Base-by-base conservation (phyloP, 2,329 filamentous ascomycete species). In the Cladophialophora carrionii region DNA sequence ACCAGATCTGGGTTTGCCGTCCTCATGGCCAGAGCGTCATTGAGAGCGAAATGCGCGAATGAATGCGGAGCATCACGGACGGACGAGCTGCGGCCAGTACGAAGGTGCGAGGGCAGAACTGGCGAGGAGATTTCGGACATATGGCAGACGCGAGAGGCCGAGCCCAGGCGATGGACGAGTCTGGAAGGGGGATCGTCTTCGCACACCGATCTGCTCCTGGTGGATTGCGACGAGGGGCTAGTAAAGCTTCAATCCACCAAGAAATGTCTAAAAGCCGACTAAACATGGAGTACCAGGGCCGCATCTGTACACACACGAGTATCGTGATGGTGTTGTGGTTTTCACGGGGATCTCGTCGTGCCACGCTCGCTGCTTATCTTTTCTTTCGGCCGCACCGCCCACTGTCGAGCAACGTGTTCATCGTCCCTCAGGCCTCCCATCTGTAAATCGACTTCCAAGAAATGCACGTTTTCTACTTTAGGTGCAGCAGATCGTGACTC, bases 91-190 rank as follows among this genome's bases (percentile, higher is more conserved):
- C 22, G 48, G 48, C 48, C 17, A 8, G 37, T 43, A 14, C 52
- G 52, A 54, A 9, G 48, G 41, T 3, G 41, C 41, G n/a, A 51
- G 22, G 52, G 12, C 22, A 54, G 29, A 20, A 14, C 52, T 54
- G 26, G 2, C 8, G 52, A 31, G 24, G 17, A 32, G 52, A 29
- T 53, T 54, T 54, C 52, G 52, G 29, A 54, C 24, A 34, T 54
- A 31, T 34, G 22, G 7, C 12, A n/a, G 20, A 7, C 17, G 24
- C 29, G 52, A 54, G 17, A 51, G 57, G 26, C 34, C 57, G 31
- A 60, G 48, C 3, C 14, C 34, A 46, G 6, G 6, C 48, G 29
- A 37, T n/a, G 14, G 14, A 26, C 48, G 29, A 52, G 49, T 37
- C 17, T n/a, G 17, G 5, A 41, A 41, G 17, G 17, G 37, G 37